These are phyloP conservation scores for Phytophthora idaei DNA, from an alignment of 352 stramenopile species.

Conservation along the genomic window DNA sequence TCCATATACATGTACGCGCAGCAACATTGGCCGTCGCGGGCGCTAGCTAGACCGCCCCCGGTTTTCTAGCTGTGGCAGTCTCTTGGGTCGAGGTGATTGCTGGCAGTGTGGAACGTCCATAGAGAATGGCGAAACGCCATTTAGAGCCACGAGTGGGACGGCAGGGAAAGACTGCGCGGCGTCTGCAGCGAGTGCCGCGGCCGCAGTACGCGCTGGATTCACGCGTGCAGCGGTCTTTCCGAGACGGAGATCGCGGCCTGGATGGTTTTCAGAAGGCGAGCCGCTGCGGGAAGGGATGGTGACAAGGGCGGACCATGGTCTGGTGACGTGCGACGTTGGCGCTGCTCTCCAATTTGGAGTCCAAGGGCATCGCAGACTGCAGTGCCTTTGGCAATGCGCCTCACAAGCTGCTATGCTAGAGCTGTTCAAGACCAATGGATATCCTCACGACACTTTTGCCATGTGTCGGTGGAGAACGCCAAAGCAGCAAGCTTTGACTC, in stretches of 20 bases:
- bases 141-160: slow-evolving; percentile 11
- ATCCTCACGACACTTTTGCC: slow-evolving; percentile 4
- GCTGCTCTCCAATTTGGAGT: background rate
- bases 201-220: background rate
- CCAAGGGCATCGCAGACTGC: background rate
- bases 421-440: background rate
- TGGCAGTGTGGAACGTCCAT: slow-evolving; percentile 19
- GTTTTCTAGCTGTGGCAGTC: background rate
- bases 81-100: slow-evolving; percentile 13
- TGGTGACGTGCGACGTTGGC: slow-evolving; percentile 8
- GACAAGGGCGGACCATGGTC: slow-evolving; percentile 16
- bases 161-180: slow-evolving; percentile 5
- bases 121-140: slow-evolving; percentile 8
- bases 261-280: slow-evolving; percentile 12
- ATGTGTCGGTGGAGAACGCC: slow-evolving; percentile 17
- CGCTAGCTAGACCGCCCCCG: background rate
- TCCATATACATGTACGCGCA: background rate
- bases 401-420: background rate
- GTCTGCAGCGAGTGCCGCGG: background rate
- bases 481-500: slow-evolving; percentile 8
- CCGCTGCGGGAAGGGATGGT: slow-evolving; percentile 1
- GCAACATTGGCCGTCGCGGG: background rate
- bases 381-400: background rate
- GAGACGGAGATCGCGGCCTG: background rate
- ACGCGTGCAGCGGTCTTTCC: slow-evolving; percentile 8